phyloP scores from a whole-genome alignment of 371 early-diverging fungal species.

The Rhizopus sp. region DNA sequence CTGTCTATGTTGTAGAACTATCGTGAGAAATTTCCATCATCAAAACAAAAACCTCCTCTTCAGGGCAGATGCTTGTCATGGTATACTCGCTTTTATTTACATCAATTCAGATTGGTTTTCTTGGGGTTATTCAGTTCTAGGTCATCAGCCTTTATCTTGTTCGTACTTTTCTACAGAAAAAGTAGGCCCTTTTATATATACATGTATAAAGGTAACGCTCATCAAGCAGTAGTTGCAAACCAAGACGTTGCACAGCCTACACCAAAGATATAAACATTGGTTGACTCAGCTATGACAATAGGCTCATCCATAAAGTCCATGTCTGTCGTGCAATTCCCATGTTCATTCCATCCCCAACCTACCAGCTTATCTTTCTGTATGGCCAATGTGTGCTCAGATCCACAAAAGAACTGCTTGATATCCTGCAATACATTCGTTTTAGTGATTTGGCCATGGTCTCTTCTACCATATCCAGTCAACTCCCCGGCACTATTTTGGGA shows the following conservation, averaged over 20 bases:
- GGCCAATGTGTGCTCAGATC: slow-evolving; percentile 78
- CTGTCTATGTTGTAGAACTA: too few relatives aligned
- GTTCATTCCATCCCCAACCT: slow-evolving; percentile 95
- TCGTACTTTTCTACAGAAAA: too few relatives aligned
- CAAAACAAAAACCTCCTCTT: too few relatives aligned
- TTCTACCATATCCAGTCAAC: slow-evolving; percentile 65
- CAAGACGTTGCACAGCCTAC: slow-evolving; percentile 36
- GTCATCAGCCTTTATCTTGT: too few relatives aligned
- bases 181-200: too few relatives aligned
- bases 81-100: too few relatives aligned
- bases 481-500: slow-evolving; percentile 32
- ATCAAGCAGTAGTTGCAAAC: slow-evolving; percentile 6
- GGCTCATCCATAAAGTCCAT: slow-evolving; percentile 27
- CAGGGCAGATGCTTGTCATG: too few relatives aligned
- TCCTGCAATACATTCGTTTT: slow-evolving; percentile 13
- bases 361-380: slow-evolving; percentile 44
- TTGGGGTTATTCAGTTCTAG: too few relatives aligned
- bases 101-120: too few relatives aligned
- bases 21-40: too few relatives aligned
- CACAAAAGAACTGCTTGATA: slow-evolving; percentile 60
- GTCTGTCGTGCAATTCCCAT: slow-evolving; percentile 77
- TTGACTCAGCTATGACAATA: background rate
- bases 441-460: slow-evolving; percentile 71
- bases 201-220: too few relatives aligned
- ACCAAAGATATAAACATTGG: slow-evolving; percentile 12